Base-by-base conservation (phyloP, 163 green algal species). In the Smithsoniella earleae region DNA sequence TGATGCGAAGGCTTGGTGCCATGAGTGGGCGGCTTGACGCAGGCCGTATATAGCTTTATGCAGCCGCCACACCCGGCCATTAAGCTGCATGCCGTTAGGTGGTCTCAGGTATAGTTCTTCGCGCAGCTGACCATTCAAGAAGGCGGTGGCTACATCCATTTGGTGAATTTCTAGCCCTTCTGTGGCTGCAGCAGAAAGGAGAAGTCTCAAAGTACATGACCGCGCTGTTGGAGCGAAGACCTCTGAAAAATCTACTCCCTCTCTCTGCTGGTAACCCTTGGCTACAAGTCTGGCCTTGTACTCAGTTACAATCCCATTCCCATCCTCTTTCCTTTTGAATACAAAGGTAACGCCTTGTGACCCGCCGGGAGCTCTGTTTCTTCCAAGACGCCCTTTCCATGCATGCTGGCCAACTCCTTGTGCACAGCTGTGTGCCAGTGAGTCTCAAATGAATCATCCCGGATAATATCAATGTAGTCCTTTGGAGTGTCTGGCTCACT, bases 281-380 rank as follows among this genome's bases (percentile, higher is more conserved):
- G 34, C 58, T 5, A 33, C 20, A 30, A 69, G n/a, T 0, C 58
- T 30, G 5, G 58, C n/a, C 25, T 69, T 69, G 58, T 20, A 34
- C 1, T 38, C 34, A 34, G 22, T 13, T 30, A 69, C 25, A 16
- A 5, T 33, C 30, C 58, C 58, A 34, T 36, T 30, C 5, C 5
- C n/a, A 34, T 82, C 77, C 0, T 74, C 52, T 77, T 86, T 88
- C 34, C 82, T 33, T 74, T 85, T 88, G 66, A 77, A 81, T 0
- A 86, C 80, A 69, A 34, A 40, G 78, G 75, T 2, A 87, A 76
- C 30, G 73, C 27, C 18, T 73, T 80, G 2, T 66, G 46, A 20
- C 79, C 72, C 2, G 44, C 20, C 30, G 78, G 79, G 1, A 66
- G 3, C 13, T 74, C 4, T 2, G 81, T 62, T 2, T 31, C 25